Base-by-base conservation (phyloP, 768 basidiomycete genomes). In the Boletus eberwhitei region DNA sequence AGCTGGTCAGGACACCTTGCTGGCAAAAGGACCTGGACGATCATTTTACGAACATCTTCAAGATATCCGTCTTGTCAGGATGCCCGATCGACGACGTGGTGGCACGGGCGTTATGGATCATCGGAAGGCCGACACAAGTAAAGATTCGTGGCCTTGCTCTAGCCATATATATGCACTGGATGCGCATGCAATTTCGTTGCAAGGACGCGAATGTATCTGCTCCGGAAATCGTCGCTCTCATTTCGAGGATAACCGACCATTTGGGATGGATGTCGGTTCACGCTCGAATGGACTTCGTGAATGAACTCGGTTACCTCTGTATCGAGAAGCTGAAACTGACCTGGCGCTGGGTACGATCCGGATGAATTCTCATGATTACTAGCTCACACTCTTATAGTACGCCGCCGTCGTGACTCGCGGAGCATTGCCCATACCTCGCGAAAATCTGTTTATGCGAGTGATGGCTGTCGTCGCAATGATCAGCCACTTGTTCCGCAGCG, bases 1-100 rank as follows among this genome's bases (percentile, higher is more conserved):
- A n/a, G 37, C 39, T 42, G 16, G 22, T 11, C 42, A 11, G 35
- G 16, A 51, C 21, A 17, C 51, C 58, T 2, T 31, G 19, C 21
- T 66, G 57, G 60, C 50, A 64, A 44, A 39, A 42, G 38, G 42
- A 53, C 47, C 49, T 68, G 21, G 55, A 65, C 8, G 38, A 39
- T 12, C 44, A 63, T 19, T 62, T 68, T 8, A 19, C 47, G 4
- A 24, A 16, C 44, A 5, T 55, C 48, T 67, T 64, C 55, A 21
- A 13, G 34, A 24, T 16, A 43, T 37, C 43, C 29, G 36, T 55
- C 55, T 50, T 62, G 22, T 46, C 54, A 4, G 24, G 48, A 37
- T 42, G 13, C 35, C 21, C 48, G 46, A 40, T 52, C 29, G 59
- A 65, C 40, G 46, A 38, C 13, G 31, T 49, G 38, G 64, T 46